Base-by-base conservation (phyloP, 345 rosid genomes). In the Brassica cretica region DNA sequence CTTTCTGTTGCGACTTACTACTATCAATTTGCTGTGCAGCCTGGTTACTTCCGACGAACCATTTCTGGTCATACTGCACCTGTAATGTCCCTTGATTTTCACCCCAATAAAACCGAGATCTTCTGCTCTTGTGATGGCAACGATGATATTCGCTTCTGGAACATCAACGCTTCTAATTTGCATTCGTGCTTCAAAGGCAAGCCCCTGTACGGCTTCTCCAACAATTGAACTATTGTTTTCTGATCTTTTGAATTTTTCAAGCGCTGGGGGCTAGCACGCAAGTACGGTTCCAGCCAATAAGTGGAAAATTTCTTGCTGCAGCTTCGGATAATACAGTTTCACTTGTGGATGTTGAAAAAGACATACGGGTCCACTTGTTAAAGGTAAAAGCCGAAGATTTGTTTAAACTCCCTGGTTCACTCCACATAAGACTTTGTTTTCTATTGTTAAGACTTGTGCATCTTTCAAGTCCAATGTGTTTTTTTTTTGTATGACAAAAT, bases 71-170 rank as follows among this genome's bases (percentile, higher is more conserved):
- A 95, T 84, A 30, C 77, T 16, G 74, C 88, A 14, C 89, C 69
- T 59, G 94, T 92, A 59, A 81, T 82, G 90, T 95, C 99, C 79
- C 87, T 95, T 51, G 97, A 95, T 82, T 95, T 93, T 86, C 97
- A 95, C 74, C 99, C 97, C 1, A 91, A 84, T 86, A 91, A 91
- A 82, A 88, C 76, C 65, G 99, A 95, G 37, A 62, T 92, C 59
- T 82, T 95, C 84, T 91, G 97, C 82, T 95, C 98, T 33, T 92
- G 94, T 83, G 99, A 95, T 86, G 72, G 87, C 69, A 90, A 93
- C 88, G 87, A 75, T 71, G 99, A 95, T 76, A 93, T 95, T 76
- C 94, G 93, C 80, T 80, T 78, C 77, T 95, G 98, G 98, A 87
- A 85, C 85, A 80, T 91, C 84, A 86, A 37, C 64, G 84, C 41